Evolutionary conservation across 2,329 filamentous ascomycete species (phyloP), one percentile per base, ranked within the genome.

Genomic region (Stachybotrys chartarum): DNA sequence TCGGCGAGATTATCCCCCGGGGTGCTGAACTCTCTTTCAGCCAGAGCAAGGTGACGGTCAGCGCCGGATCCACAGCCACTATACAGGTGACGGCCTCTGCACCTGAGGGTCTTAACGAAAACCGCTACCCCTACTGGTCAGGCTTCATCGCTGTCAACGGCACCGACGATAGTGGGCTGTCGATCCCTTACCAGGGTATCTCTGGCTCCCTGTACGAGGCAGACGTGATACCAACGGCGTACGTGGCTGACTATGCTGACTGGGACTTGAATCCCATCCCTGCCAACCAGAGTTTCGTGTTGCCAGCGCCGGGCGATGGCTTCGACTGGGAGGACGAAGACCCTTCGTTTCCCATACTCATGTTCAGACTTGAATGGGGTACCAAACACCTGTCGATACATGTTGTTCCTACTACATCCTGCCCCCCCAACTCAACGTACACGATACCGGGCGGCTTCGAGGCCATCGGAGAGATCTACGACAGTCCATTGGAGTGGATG

Each of bases 71-170:
- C 24, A 59, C 63, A 12, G 62, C 71, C 30, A 62, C 60, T 3
- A 61, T 72, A 35, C 64, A 57, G 5, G 61, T 68, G 47, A 63
- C 61, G 5, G 70, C 73, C 10, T 69, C 65, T 14, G 64, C 64
- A 7, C 68, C 69, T 1, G 45, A 51, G 3, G 59, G 60, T 12
- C 58, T 71, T 8, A 59, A 71, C 44, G 58, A 57, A 2, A 59
- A 56, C 0, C 63, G 63, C 6, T 56, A 75, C 24, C 74, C 73
- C 7, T 65, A 76, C 11, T 77, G 75, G 61, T 69, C 69, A 32
- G 74, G 74, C 18, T 75, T 70, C 63, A 64, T 77, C 53, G 63
- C 70, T 10, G 61, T 76, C 51, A 70, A 68, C 44, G 65, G 66
- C 48, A 68, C 66, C 42, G 70, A 69, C 17, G 65, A 63, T 17